Percentiles rank a stretch among this genome's conserved stretches.
Evolutionary conservation across 1,284 basidiomycete genomes (phyloP).

Genomic region (Ceratobasidium sp.): DNA sequence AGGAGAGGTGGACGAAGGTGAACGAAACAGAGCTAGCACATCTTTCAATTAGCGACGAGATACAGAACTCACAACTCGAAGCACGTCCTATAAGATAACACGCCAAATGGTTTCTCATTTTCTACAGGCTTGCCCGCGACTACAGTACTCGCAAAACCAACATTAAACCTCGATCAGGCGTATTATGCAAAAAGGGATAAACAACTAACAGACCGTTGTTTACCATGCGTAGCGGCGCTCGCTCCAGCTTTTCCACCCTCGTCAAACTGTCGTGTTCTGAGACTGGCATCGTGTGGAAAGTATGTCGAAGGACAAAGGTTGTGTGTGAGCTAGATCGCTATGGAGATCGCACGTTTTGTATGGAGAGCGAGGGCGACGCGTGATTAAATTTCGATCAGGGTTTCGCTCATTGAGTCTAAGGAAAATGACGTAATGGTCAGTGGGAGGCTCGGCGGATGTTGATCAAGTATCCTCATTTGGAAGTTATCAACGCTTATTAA

Average conservation of each 20-base stretch:
- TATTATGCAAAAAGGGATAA: neutral
- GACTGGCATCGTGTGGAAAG: conserved; percentile 5
- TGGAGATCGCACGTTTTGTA: too few species aligned
- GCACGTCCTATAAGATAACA: conserved; percentile 24
- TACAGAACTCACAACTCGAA: conserved; percentile 17
- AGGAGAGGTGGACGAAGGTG: conserved; percentile 17
- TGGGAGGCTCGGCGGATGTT: neutral
- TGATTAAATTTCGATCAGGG: neutral
- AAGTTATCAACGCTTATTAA: too few species aligned
- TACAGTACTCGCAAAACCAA: neutral
- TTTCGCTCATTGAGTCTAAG: neutral
- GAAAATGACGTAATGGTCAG: neutral
- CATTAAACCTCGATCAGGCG: neutral
- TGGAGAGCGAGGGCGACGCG: neutral
- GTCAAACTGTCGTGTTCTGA: conserved; percentile 14
- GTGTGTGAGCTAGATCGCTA: conserved; percentile 1
- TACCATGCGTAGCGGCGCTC: neutral
- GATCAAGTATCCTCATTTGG: neutral
- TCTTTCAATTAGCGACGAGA: neutral
- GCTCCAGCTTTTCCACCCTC: conserved; percentile 17
- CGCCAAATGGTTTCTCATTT: conserved; percentile 32
- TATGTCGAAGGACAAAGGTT: neutral
- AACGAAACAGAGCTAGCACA: conserved; percentile 13
- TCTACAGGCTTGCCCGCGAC: conserved; percentile 29
- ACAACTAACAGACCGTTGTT: conserved; percentile 9